A percentile compares a stretch with the other conserved stretches of the same genome.
Evolutionary conservation across 352 stramenopile species (phyloP).

Genomic region (Phytophthora constricta): DNA sequence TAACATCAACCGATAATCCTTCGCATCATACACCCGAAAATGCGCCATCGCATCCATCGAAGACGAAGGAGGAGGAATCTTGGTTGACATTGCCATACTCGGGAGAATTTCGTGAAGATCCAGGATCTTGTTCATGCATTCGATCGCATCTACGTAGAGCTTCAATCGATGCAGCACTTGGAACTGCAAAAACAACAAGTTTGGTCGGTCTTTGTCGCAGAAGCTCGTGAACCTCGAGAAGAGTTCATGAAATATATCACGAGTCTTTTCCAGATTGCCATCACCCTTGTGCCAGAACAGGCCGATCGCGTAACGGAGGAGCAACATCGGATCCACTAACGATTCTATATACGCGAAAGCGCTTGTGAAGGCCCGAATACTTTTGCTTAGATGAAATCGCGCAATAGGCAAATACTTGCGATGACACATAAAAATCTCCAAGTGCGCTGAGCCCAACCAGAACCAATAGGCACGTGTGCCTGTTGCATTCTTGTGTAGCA

Average conservation of each 20-base stretch:
- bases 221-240: conserved; percentile 65
- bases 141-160: conserved; percentile 58
- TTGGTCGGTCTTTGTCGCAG: conserved; percentile 63
- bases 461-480: conserved; percentile 74
- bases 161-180: conserved; percentile 63
- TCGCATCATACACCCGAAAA: conserved; percentile 37
- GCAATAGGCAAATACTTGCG: conserved; percentile 67
- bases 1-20: conserved; percentile 70
- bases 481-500: conserved; percentile 49
- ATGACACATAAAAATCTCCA: conserved; percentile 67
- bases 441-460: conserved; percentile 63
- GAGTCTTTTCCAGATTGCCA: conserved; percentile 54
- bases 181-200: conserved; percentile 68
- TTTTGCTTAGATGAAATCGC: conserved; percentile 58
- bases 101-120: conserved; percentile 13
- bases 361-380: conserved; percentile 60
- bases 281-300: conserved; percentile 65
- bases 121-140: conserved; percentile 57
- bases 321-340: conserved; percentile 60
- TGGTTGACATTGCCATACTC: background rate
- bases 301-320: conserved; percentile 68
- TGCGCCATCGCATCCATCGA: conserved; percentile 12
- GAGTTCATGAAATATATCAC: conserved; percentile 65
- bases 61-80: conserved; percentile 1
- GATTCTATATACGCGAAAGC: conserved; percentile 73